Percentiles rank a stretch among this genome's conserved stretches.
These are phyloP conservation scores for Colletotrichum phormii DNA, from an alignment of 2,329 filamentous ascomycete species.

Conservation along the genomic window DNA sequence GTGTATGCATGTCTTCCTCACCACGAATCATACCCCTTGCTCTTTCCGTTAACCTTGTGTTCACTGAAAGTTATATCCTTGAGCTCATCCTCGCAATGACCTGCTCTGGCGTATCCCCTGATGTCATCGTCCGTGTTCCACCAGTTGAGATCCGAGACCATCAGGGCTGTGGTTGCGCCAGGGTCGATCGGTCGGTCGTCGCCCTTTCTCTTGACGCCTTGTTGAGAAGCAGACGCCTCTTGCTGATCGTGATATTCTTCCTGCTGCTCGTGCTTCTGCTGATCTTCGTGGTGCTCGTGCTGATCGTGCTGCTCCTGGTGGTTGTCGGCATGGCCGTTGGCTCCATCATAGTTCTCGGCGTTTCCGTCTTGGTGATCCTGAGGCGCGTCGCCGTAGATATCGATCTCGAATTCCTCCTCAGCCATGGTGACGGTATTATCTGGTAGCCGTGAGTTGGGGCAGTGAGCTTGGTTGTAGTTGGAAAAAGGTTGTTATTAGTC, in stretches of 20 bases:
- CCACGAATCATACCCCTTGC: constrained; percentile 80
- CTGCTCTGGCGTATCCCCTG: constrained; percentile 84
- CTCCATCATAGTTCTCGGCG: constrained; percentile 48
- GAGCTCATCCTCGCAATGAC: constrained; percentile 84
- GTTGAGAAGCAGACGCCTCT: constrained; percentile 52
- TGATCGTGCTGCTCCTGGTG: constrained; percentile 50
- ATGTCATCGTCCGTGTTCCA: constrained; percentile 98
- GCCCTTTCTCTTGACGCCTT: constrained; percentile 72
- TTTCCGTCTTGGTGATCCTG: constrained; percentile 53
- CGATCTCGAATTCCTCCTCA: constrained; percentile 79
- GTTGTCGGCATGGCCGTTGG: constrained; percentile 46
- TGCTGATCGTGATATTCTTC: constrained; percentile 41
- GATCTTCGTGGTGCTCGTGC: constrained; percentile 47
- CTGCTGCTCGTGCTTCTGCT: constrained; percentile 51
- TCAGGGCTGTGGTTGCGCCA: constrained; percentile 75
- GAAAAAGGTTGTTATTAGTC: constrained; percentile 38
- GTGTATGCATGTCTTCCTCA: not conserved
- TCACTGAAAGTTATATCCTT: constrained; percentile 97
- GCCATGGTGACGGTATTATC: constrained; percentile 62
- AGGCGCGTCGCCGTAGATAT: constrained; percentile 74
- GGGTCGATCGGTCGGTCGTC: constrained; percentile 70
- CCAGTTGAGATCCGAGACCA: constrained; percentile 94
- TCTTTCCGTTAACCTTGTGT: constrained; percentile 99
- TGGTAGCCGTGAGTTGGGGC: constrained; percentile 29
- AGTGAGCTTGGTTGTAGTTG: constrained; percentile 31